A percentile compares a stretch with the other conserved stretches of the same genome.
Evolutionary conservation across 164 flowering plant species (phyloP).

Genomic region (Dillenia suffruticosa): DNA sequence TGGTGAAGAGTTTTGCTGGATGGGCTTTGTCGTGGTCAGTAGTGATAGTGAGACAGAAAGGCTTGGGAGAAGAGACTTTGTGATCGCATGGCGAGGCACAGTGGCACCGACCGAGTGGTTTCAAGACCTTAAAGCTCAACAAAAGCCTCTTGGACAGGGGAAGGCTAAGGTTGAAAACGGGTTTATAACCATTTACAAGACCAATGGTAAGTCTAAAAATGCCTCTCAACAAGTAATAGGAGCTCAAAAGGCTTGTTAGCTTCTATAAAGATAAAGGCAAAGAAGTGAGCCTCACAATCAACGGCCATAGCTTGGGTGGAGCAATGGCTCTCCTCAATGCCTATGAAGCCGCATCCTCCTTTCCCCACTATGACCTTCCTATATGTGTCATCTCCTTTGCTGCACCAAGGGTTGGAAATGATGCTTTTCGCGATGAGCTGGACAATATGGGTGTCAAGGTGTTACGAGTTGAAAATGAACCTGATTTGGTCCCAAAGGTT

Average conservation of each 20-base stretch:
- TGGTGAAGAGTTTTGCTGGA: constrained; percentile 50
- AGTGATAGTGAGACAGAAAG: constrained; percentile 36
- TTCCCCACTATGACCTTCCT: constrained; percentile 32
- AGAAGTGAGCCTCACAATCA: constrained; percentile 57
- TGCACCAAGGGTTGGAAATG: constrained; percentile 63
- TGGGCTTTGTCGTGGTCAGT: constrained; percentile 62
- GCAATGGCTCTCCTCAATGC: constrained; percentile 59
- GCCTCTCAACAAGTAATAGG: constrained; percentile 65
- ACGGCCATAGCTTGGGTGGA: constrained; percentile 76
- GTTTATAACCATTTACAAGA: constrained; percentile 47
- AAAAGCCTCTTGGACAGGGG: constrained; percentile 31
- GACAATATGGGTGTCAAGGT: constrained; percentile 36
- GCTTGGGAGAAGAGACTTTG: constrained; percentile 66
- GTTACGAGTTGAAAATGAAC: constrained; percentile 35
- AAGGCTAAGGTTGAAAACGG: constrained; percentile 55
- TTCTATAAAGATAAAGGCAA: constrained; percentile 32
- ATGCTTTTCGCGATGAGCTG: constrained; percentile 37
- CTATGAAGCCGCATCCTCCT: constrained; percentile 33
- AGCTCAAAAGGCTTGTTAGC: constrained; percentile 31
- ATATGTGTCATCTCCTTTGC: constrained; percentile 59
- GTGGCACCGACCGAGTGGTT: constrained; percentile 57
- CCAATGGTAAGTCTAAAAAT: constrained; percentile 41
- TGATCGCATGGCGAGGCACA: constrained; percentile 72
- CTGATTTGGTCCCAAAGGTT: constrained; percentile 47
- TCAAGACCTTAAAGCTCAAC: constrained; percentile 31